Conservation (phyloP, 768 basidiomycete genomes). For the Suillus clintonianus region DNA sequence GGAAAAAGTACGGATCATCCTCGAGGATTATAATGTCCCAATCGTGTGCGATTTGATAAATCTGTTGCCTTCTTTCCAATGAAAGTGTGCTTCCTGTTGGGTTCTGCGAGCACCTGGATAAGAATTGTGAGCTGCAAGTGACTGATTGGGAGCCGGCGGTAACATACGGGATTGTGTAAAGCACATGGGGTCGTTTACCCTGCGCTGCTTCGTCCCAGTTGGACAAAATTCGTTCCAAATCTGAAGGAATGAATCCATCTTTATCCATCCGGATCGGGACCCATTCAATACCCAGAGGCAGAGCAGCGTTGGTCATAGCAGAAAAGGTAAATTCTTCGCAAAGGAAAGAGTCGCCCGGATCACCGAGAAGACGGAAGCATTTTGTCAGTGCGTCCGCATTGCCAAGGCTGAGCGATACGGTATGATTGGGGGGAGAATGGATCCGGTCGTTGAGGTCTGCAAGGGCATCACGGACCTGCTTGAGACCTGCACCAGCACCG, state of each 20-base stretch:
- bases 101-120: conserved; percentile 41
- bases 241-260: conserved; percentile 50
- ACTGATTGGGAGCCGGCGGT: background rate
- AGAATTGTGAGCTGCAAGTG: conserved; percentile 4
- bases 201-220: conserved; percentile 45
- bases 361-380: conserved; percentile 42
- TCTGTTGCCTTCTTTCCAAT: conserved; percentile 44
- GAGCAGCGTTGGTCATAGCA: conserved; percentile 43
- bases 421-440: conserved; percentile 34
- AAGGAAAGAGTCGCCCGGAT: conserved; percentile 44
- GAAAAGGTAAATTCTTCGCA: conserved; percentile 46
- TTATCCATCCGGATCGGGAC: conserved; percentile 50
- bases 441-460: conserved; percentile 37
- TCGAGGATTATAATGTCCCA: conserved; percentile 56
- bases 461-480: conserved; percentile 34
- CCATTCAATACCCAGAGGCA: conserved; percentile 42
- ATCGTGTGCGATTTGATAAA: conserved; percentile 49
- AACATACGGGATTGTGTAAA: conserved; percentile 52
- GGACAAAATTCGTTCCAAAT: conserved; percentile 44
- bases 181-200: conserved; percentile 51
- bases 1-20: conserved; percentile 53
- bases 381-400: conserved; percentile 46
- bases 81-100: conserved; percentile 52
- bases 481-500: conserved; percentile 36
- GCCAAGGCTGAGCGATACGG: conserved; percentile 39